These are phyloP conservation scores for Fusarium subglutinans DNA, from an alignment of 2,329 filamentous ascomycete genomes.

Conservation along the genomic window DNA sequence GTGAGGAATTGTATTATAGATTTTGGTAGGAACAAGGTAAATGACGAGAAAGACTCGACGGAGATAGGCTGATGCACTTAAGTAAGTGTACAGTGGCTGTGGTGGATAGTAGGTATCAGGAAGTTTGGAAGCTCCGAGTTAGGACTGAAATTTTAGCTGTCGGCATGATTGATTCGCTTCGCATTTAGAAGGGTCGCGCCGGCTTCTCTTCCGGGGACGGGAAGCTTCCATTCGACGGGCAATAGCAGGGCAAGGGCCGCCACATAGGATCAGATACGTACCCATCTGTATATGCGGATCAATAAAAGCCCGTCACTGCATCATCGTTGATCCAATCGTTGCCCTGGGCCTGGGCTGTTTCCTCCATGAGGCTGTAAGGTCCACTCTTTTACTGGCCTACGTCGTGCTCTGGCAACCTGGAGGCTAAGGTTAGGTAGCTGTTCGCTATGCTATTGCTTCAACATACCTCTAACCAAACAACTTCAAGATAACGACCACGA, in stretches of 20 bases:
- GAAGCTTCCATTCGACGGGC: slow-evolving; percentile 30
- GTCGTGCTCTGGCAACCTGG: slow-evolving; percentile 52
- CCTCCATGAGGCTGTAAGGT: neutral
- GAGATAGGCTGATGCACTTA: slow-evolving; percentile 23
- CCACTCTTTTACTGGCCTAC: slow-evolving; percentile 42
- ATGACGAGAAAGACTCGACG: slow-evolving; percentile 7
- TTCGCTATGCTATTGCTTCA: slow-evolving; percentile 25
- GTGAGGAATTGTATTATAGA: slow-evolving; percentile 1
- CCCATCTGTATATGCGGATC: slow-evolving; percentile 36
- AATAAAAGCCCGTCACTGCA: slow-evolving; percentile 41
- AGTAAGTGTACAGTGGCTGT: slow-evolving; percentile 32
- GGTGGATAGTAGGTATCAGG: slow-evolving; percentile 33
- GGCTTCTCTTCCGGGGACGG: slow-evolving; percentile 35
- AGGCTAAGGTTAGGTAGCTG: slow-evolving; percentile 35
- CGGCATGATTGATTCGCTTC: slow-evolving; percentile 36
- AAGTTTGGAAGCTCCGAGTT: slow-evolving; percentile 39
- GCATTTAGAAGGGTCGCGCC: slow-evolving; percentile 34
- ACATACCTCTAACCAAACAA: slow-evolving; percentile 31
- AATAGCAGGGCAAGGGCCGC: slow-evolving; percentile 2
- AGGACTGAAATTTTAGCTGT: slow-evolving; percentile 46
- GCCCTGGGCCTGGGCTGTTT: neutral
- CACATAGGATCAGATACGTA: slow-evolving; percentile 10
- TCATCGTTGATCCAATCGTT: slow-evolving; percentile 18
- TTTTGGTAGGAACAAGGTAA: slow-evolving; percentile 1
- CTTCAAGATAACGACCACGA: slow-evolving; percentile 28